Conservation (phyloP, 768 basidiomycete genomes). For the Pluteus cervinus region DNA sequence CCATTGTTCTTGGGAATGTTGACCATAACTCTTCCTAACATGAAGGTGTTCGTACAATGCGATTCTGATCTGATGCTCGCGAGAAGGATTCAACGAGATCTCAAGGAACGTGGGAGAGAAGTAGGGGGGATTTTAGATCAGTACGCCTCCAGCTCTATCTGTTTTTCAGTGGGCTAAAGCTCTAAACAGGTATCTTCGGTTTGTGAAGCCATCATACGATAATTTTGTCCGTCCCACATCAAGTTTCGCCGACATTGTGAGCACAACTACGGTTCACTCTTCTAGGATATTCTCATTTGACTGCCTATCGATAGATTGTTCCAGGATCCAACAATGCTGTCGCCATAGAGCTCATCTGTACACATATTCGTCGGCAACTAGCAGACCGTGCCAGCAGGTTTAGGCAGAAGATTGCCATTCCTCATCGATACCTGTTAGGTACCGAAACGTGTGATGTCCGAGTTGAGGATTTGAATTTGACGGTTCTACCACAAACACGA, state of each 20-base stretch:
- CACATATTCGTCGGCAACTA: constrained; percentile 82
- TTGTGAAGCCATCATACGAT: constrained; percentile 93
- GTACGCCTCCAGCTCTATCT: constrained; percentile 29
- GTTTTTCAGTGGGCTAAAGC: neutral
- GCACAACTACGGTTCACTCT: constrained; percentile 10
- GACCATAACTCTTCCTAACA: neutral
- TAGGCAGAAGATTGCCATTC: constrained; percentile 65
- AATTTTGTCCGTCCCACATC: constrained; percentile 89
- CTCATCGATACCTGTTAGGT: constrained; percentile 33
- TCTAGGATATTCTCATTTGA: neutral
- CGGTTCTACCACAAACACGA: constrained; percentile 68
- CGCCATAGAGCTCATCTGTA: constrained; percentile 89
- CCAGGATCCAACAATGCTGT: constrained; percentile 86
- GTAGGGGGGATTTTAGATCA: constrained; percentile 89
- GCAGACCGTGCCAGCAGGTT: constrained; percentile 72
- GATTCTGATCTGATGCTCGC: constrained; percentile 98
- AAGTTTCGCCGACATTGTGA: constrained; percentile 83
- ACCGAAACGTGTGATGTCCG: constrained; percentile 29
- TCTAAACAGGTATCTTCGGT: constrained; percentile 71
- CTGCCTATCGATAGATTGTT: constrained; percentile 62
- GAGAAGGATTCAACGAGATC: constrained; percentile 82
- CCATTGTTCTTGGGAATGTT: no score
- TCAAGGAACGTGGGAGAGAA: constrained; percentile 79
- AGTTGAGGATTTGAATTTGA: constrained; percentile 46
- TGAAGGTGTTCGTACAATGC: constrained; percentile 82